Conservation (phyloP, 345 rosid species). For the Hypericum androsaemum region DNA sequence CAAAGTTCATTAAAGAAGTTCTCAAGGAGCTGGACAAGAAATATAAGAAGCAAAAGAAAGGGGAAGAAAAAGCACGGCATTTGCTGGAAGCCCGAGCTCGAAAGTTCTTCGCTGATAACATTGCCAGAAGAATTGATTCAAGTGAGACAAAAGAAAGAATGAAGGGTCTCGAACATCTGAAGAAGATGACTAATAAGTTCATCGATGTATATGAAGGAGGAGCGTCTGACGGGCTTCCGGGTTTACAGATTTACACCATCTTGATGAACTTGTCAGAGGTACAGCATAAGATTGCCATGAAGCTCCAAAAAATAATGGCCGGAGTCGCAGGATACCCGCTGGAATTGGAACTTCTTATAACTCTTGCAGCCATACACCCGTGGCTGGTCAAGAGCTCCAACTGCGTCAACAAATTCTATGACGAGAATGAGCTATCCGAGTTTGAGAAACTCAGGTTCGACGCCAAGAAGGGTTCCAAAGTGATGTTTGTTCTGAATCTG, state of each 20-base stretch:
- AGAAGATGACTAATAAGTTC: constrained; percentile 60
- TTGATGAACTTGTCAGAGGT: constrained; percentile 74
- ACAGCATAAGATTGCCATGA: constrained; percentile 48
- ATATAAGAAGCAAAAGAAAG: constrained; percentile 31
- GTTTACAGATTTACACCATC: constrained; percentile 79
- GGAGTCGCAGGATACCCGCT: constrained; percentile 61
- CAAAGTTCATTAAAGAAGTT: constrained; percentile 65
- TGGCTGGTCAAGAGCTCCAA: constrained; percentile 58
- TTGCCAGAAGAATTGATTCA: constrained; percentile 75
- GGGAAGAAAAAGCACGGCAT: constrained; percentile 45
- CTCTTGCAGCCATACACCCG: constrained; percentile 87
- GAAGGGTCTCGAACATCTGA: constrained; percentile 71
- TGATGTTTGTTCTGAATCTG: constrained; percentile 85
- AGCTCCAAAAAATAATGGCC: constrained; percentile 57
- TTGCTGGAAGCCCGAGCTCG: constrained; percentile 70
- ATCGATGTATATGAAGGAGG: constrained; percentile 81
- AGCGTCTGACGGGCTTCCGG: constrained; percentile 61
- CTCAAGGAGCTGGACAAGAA: constrained; percentile 55
- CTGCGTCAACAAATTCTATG: constrained; percentile 55
- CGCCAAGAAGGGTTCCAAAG: constrained; percentile 64
- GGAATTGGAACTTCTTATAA: constrained; percentile 73
- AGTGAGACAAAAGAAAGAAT: constrained; percentile 53
- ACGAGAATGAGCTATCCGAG: constrained; percentile 30
- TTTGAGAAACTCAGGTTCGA: constrained; percentile 55
- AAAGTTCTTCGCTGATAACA: constrained; percentile 66